Percentiles rank a stretch among this genome's conserved stretches.
These are phyloP conservation scores for Ramaria sp. DNA, from an alignment of 768 basidiomycete species.

Conservation along the genomic window DNA sequence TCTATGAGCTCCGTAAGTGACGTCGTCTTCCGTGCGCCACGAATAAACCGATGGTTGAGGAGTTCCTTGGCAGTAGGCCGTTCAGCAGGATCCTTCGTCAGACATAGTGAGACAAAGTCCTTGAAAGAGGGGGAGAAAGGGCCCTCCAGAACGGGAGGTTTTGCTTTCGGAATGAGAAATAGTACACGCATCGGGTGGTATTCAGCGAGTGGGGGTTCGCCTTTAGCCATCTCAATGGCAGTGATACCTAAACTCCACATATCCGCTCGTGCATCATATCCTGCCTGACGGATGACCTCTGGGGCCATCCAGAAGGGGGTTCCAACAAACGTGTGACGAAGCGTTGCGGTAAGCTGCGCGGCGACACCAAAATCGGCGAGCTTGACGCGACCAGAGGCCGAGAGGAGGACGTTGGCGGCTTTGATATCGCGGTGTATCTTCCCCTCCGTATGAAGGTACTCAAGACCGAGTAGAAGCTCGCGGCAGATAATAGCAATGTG, in stretches of 20 bases:
- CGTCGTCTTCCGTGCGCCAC: slow-evolving; percentile 69
- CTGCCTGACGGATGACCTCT: slow-evolving; percentile 94
- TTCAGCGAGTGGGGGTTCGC: slow-evolving; percentile 92
- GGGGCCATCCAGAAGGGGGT: slow-evolving; percentile 99
- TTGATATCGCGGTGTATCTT: slow-evolving; percentile 99
- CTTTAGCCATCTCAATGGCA: slow-evolving; percentile 96
- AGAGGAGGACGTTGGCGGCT: slow-evolving; percentile 90
- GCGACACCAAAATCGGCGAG: slow-evolving; percentile 98
- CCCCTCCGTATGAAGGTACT: slow-evolving; percentile 91
- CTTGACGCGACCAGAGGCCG: slow-evolving; percentile 87
- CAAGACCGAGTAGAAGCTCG: slow-evolving; percentile 85
- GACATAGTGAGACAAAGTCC: slow-evolving; percentile 81
- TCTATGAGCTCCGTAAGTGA: slow-evolving; percentile 83
- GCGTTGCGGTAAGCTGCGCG: slow-evolving; percentile 81
- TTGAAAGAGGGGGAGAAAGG: slow-evolving; percentile 79
- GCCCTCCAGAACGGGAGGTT: slow-evolving; percentile 84
- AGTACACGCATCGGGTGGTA: slow-evolving; percentile 98
- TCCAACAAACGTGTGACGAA: slow-evolving; percentile 95
- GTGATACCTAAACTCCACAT: slow-evolving; percentile 99
- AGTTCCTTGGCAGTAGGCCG: slow-evolving; percentile 88
- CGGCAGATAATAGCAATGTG: slow-evolving; percentile 94
- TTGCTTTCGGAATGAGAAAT: slow-evolving; percentile 95
- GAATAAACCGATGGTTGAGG: slow-evolving; percentile 89
- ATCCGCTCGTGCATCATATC: slow-evolving; percentile 93
- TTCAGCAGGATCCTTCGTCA: slow-evolving; percentile 86